Evolutionary conservation across 129 eudicot species (phyloP).

Genomic region (Logfia minima): DNA sequence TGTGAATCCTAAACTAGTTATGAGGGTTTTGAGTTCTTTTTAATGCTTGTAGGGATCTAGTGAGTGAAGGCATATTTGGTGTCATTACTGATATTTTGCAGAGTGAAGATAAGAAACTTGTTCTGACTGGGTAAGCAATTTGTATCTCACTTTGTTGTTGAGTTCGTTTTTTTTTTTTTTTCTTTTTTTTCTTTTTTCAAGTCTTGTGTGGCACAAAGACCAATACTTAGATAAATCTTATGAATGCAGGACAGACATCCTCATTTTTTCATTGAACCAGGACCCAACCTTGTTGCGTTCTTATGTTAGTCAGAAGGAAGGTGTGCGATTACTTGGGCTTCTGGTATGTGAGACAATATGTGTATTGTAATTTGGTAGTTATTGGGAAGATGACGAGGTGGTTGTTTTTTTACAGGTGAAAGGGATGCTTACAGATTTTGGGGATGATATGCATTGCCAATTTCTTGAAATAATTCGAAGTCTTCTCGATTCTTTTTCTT

Average conservation of each 20-base stretch:
- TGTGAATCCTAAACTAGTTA: conserved; percentile 16
- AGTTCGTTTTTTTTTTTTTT: not conserved
- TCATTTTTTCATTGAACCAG: conserved; percentile 72
- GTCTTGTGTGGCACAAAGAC: conserved; percentile 1
- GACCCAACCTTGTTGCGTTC: conserved; percentile 76
- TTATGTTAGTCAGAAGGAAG: conserved; percentile 70
- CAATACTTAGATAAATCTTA: conserved; percentile 29
- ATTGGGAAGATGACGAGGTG: conserved; percentile 12
- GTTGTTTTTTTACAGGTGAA: conserved; percentile 60
- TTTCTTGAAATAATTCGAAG: conserved; percentile 88
- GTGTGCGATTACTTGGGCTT: conserved; percentile 73
- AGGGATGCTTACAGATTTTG: conserved; percentile 95
- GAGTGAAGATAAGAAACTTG: conserved; percentile 78
- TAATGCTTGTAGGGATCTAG: conserved; percentile 67
- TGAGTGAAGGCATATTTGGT: conserved; percentile 79
- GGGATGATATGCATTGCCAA: conserved; percentile 95
- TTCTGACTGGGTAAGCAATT: conserved; percentile 72
- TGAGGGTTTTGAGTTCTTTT: conserved; percentile 8
- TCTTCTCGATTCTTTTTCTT: conserved; percentile 65
- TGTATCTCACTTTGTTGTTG: conserved; percentile 2
- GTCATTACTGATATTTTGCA: conserved; percentile 68
- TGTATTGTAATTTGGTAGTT: not conserved
- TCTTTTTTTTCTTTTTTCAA: not conserved
- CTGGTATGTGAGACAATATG: conserved; percentile 51
- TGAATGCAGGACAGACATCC: conserved; percentile 99